Percentiles rank a stretch among this genome's conserved stretches.
These are phyloP conservation scores for Graphilbum sp. DNA, from an alignment of 2,329 filamentous ascomycete genomes.

Conservation along the genomic window DNA sequence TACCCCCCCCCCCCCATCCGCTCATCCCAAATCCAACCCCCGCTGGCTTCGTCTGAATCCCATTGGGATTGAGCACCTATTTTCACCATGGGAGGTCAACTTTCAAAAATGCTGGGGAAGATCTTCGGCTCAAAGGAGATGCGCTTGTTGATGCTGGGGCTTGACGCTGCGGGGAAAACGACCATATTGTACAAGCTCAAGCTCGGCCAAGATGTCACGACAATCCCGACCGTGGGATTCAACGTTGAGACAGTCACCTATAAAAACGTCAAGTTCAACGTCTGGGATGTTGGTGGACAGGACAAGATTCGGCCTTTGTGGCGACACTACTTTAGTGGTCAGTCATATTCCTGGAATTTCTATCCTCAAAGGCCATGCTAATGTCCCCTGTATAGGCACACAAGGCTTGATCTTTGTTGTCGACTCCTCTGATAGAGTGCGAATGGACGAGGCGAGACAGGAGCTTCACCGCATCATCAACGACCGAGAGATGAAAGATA, in stretches of 20 bases:
- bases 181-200: constrained; percentile 99
- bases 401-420: constrained; percentile 98
- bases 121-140: constrained; percentile 99
- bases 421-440: constrained; percentile 79
- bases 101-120: constrained; percentile 96
- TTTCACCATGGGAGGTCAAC: constrained; percentile 66
- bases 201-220: constrained; percentile 94
- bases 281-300: constrained; percentile 97
- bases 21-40: too few species aligned
- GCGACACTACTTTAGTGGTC: constrained; percentile 90
- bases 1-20: too few species aligned
- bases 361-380: neutral
- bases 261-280: constrained; percentile 99
- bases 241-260: constrained; percentile 98
- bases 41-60: too few species aligned
- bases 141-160: constrained; percentile 92
- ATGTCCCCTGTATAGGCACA: constrained; percentile 43
- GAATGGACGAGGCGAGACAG: constrained; percentile 83
- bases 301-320: constrained; percentile 96
- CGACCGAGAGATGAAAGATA: constrained; percentile 95
- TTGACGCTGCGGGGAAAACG: constrained; percentile 97
- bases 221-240: constrained; percentile 96
- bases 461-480: constrained; percentile 96
- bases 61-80: too few species aligned
- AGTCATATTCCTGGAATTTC: too few species aligned